Base-by-base conservation (phyloP, 495 filamentous ascomycete genomes). In the Aspergillus bridgeri region DNA sequence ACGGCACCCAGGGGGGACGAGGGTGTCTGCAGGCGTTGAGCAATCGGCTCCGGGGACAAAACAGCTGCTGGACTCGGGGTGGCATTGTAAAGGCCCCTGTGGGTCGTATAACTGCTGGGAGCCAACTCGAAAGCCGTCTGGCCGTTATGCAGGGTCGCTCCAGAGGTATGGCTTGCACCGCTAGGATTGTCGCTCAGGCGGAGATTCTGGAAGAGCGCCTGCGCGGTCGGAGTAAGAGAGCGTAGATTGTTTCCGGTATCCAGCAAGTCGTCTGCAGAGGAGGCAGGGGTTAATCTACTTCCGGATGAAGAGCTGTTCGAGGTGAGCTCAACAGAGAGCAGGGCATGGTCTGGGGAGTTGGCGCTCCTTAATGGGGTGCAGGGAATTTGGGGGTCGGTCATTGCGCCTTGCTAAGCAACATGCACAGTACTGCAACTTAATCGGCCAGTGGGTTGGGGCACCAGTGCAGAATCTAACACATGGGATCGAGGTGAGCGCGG, bases 1-100 rank as follows among this genome's bases (percentile, higher is more conserved):
- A 53, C 42, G 5, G 5, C 9, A 11, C 38, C 48, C 18, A 58
- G 22, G 3, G 48, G 47, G 20, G 47, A 47, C 18, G 15, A 43
- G 18, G 48, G 21, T 45, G 42, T 18, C 20, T 27, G 33, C 38
- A 23, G 33, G 13, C 38, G 22, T 24, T 51, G 47, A 4, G 49
- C 17, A 3, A 2, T 18, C 17, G 19, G 51, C 27, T 38, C 47
- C 2, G 23, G n/a, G 25, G 25, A 27, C 25, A 27, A 27, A 27
- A 27, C 25, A 27, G 25, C 25, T 27, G 48, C 24, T 43, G 59
- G 54, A 24, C 42, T 52, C 6, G 59, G 59, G 15, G 48, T 61
- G 21, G 48, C 59, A 42, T 61, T 61, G 49, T 53, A 53, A n/a
- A 61, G 48, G 20, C 57, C 23, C 24, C 53, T 38, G 54, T 57